Evolutionary conservation across 2,329 filamentous ascomycete species (phyloP).

Genomic region (Cladosporium oxysporum): DNA sequence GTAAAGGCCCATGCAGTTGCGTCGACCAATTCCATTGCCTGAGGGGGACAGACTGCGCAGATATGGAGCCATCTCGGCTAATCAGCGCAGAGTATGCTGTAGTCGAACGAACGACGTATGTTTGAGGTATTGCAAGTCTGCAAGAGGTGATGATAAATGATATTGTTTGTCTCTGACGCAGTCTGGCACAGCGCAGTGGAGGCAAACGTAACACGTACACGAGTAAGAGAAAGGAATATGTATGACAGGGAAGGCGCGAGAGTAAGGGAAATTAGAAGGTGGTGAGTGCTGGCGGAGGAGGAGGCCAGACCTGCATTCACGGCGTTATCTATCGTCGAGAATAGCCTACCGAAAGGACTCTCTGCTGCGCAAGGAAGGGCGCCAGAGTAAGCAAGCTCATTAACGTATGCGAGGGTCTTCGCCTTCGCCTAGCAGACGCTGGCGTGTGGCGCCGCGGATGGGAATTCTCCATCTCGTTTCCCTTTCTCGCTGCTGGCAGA

Average conservation of each 20-base stretch:
- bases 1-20: constrained; percentile 14
- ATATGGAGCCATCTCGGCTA: constrained; percentile 6
- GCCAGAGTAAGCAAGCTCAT: constrained; percentile 1
- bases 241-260: not conserved
- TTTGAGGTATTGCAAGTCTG: not conserved
- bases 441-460: not conserved
- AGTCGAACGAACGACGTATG: not conserved
- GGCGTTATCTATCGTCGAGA: constrained; percentile 3
- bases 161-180: not conserved
- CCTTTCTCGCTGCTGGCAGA: not conserved
- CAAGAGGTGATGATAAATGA: not conserved
- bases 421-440: not conserved
- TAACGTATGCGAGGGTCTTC: constrained; percentile 3
- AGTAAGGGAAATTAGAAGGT: not conserved
- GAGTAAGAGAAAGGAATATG: not conserved
- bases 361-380: constrained; percentile 3
- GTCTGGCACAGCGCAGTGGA: not conserved
- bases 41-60: constrained; percentile 16
- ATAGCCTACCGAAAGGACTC: not conserved
- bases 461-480: constrained; percentile 3
- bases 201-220: not conserved
- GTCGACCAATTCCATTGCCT: constrained; percentile 10
- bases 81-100: not conserved
- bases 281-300: not conserved
- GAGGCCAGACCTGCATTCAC: not conserved